Evolutionary conservation across 2,329 filamentous ascomycete species (phyloP).

Genomic region (Tolypocladium pustulatum): DNA sequence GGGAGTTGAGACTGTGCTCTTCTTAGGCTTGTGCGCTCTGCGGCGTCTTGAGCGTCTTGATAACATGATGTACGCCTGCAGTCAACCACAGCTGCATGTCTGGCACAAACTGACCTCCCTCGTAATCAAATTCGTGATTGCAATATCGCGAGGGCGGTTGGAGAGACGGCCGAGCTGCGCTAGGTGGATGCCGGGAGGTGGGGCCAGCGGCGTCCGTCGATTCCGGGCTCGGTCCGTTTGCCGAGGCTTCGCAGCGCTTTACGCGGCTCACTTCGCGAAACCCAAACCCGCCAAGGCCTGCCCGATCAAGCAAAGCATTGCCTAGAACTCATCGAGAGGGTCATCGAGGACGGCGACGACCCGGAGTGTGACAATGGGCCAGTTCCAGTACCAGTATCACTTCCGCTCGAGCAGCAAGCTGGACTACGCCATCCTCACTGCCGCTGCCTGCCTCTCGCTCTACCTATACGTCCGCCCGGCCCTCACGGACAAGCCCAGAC

Average conservation of each 20-base stretch:
- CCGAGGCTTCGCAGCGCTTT: background rate
- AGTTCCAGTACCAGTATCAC: background rate
- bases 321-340: background rate
- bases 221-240: background rate
- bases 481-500: constrained; percentile 6
- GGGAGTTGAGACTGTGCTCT: no score
- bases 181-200: background rate
- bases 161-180: background rate
- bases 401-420: background rate
- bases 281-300: background rate
- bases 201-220: background rate
- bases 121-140: no score
- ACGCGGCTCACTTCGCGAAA: background rate
- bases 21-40: background rate
- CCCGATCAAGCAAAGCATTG: background rate
- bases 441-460: constrained; percentile 21
- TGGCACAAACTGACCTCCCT: background rate
- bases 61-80: background rate
- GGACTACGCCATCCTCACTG: constrained; percentile 6
- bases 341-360: background rate
- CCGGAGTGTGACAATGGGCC: background rate
- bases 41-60: background rate
- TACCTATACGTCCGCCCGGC: constrained; percentile 21
- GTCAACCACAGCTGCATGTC: background rate
- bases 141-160: background rate